Base-by-base conservation (phyloP, 495 filamentous ascomycete species). In the Penicillium crystallinum region DNA sequence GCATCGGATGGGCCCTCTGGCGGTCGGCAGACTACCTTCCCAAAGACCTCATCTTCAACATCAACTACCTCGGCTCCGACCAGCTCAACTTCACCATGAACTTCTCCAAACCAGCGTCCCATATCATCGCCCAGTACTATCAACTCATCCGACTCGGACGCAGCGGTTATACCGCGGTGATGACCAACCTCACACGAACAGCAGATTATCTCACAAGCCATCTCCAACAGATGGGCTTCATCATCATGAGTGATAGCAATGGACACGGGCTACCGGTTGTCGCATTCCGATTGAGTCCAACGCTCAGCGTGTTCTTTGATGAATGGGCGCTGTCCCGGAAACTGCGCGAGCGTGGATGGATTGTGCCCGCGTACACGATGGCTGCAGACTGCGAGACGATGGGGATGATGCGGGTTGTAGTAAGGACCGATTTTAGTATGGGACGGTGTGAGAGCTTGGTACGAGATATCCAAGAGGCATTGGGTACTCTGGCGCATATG, bases 41-140 rank as follows among this genome's bases (percentile, higher is more conserved):
- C 14, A 75, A 90, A 64, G 90, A 95, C 61, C 84, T 96, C 18
- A 85, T 96, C 64, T 95, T 96, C 82, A 95, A 92, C 77, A 91
- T 95, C 80, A 92, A 95, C 76, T 96, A 96, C 67, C 85, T 96
- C 3, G 90, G 90, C 39, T 87, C 90, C 9, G 88, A 95, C 56
- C 90, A 96, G 68, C 81, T 89, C 10, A 93, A 88, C 39, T 95
- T 95, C 77, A 95, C 89, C 11, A 80, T 96, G 33, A 96, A 95
- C 76, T 96, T 96, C 77, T 89, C 85, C 62, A 91, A 91, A 63
- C 88, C 90, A 42, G 90, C 90, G 27, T 86, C 84, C 30, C 90
- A 93, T 63, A 83, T 96, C 58, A 93, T 95, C 57, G 90, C 89
- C 31, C 90, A 96, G 68, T 96, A 96, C 74, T 96, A 96, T 72